Base-by-base conservation (phyloP, 768 basidiomycete genomes). In the Russula ochroleuca region DNA sequence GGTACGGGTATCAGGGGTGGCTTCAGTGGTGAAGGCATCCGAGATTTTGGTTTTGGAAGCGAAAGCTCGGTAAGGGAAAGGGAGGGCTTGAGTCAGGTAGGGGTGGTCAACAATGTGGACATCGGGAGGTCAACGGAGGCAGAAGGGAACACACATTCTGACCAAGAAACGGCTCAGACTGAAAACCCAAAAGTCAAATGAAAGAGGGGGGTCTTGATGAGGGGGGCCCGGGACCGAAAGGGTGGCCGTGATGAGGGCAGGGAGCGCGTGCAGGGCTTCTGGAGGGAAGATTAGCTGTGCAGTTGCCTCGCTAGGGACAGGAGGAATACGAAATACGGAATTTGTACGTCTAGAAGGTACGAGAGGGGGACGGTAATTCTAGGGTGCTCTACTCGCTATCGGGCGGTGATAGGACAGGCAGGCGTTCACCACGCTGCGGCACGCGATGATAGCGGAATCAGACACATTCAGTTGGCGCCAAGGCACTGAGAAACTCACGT, bases 1-100 rank as follows among this genome's bases (percentile, higher is more conserved):
- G 71, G 73, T 17, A 73, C 57, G 10, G 72, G 70, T 48, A 73
- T 71, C 35, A 74, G 67, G 17, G 73, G 69, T 7, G 70, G 65
- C 2, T 40, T 5, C 10, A 64, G 37, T 10, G 53, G 41, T 15
- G 57, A 41, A 33, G 65, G 38, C 65, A 66, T 66, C 3, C 5
- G 28, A 11, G 35, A 10, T 41, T 19, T 43, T 19, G 17, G 7
- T n/a, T 45, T 45, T n/a, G 3, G 43, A 13, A 13, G n/a, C 14
- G 35, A 14, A 17, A 23, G 3, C 33, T 45, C 15, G 33, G 17
- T 35, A 35, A 49, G 37, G 57, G 21, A 59, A 59, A 17, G 59
- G 17, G 33, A 13, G 33, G 50, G 60, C 59, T 52, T 60, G 49
- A 23, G 59, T 51, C 15, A 45, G 56, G 10, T 23, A 11, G 14